phyloP scores from a whole-genome alignment of 495 filamentous ascomycete genomes.

The Cladorrhinum samala region DNA sequence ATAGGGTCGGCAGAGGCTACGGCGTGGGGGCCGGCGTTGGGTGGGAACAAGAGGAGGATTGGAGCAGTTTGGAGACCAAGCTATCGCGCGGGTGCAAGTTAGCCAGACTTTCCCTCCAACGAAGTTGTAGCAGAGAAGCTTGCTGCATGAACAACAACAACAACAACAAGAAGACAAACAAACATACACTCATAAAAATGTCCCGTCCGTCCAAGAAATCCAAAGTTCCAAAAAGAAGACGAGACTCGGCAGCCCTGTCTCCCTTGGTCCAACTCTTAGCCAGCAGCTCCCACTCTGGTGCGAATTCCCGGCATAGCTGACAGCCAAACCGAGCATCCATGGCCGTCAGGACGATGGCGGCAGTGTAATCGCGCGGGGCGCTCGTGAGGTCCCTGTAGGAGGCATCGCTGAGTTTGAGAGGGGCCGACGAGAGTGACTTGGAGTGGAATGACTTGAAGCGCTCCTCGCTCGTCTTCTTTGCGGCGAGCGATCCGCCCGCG shows the following conservation, averaged over 20 bases:
- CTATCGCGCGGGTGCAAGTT: constrained; percentile 35
- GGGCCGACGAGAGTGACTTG: constrained; percentile 57
- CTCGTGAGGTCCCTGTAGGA: constrained; percentile 69
- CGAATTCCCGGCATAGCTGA: constrained; percentile 79
- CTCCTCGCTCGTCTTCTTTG: constrained; percentile 49
- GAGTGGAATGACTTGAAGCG: constrained; percentile 63
- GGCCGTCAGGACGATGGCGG: constrained; percentile 81
- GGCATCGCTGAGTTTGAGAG: constrained; percentile 69
- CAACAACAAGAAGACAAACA: no score
- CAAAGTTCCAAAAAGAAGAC: constrained; percentile 75
- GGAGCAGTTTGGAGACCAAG: constrained; percentile 93
- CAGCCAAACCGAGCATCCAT: constrained; percentile 81
- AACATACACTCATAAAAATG: constrained; percentile 84
- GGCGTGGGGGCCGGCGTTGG: constrained; percentile 78
- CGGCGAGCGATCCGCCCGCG: constrained; percentile 46
- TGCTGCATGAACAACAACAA: no score
- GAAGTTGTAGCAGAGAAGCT: no score
- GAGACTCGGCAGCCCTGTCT: constrained; percentile 63
- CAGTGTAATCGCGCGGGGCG: constrained; percentile 74
- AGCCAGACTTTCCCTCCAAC: no score
- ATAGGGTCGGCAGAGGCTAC: constrained; percentile 60
- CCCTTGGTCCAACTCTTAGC: constrained; percentile 81
- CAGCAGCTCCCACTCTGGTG: constrained; percentile 90
- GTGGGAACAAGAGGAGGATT: constrained; percentile 80
- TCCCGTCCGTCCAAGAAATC: constrained; percentile 82